A percentile compares a stretch with the other conserved stretches of the same genome.
Evolutionary conservation across 768 basidiomycete species (phyloP).

Genomic region (Termitomyces sp.): DNA sequence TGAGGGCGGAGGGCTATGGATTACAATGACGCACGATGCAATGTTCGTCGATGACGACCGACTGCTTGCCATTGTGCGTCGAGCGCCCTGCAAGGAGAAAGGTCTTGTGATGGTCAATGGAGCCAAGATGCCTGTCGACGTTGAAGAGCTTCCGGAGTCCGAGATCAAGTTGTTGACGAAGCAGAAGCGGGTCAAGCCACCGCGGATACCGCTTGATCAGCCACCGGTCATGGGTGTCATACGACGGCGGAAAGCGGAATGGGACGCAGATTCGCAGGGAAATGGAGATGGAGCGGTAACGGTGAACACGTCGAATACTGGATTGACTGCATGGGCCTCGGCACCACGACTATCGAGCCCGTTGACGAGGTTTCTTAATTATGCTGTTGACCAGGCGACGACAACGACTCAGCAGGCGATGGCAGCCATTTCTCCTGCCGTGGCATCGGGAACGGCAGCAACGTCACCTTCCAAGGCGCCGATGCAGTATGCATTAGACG

Average conservation of each 20-base stretch:
- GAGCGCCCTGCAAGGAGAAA: slow-evolving; percentile 74
- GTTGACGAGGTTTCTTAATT: slow-evolving; percentile 65
- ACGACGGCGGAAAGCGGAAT: slow-evolving; percentile 64
- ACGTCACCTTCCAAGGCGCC: slow-evolving; percentile 59
- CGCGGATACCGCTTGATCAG: slow-evolving; percentile 87
- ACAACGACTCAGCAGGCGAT: slow-evolving; percentile 73
- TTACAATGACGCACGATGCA: slow-evolving; percentile 85
- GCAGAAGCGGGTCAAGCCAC: slow-evolving; percentile 82
- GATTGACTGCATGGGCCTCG: slow-evolving; percentile 38
- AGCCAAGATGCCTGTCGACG: slow-evolving; percentile 74
- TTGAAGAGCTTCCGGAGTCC: slow-evolving; percentile 80
- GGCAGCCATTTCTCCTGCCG: slow-evolving; percentile 63
- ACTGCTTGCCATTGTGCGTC: slow-evolving; percentile 66
- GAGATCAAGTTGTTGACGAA: slow-evolving; percentile 81
- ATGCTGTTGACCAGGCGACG: slow-evolving; percentile 68
- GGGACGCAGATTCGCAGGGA: slow-evolving; percentile 49
- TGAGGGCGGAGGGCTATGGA: slow-evolving; percentile 91
- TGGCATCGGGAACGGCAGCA: slow-evolving; percentile 29
- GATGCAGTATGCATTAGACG: slow-evolving; percentile 78
- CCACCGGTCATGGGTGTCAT: slow-evolving; percentile 76
- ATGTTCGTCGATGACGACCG: slow-evolving; percentile 74
- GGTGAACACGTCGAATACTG: slow-evolving; percentile 11
- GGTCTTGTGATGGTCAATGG: slow-evolving; percentile 88
- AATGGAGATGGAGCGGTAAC: slow-evolving; percentile 15
- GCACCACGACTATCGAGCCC: slow-evolving; percentile 67